Evolutionary conservation across 2,329 filamentous ascomycete species (phyloP), one percentile per base, ranked within the genome.

Genomic region (Sclerotinia glacialis): DNA sequence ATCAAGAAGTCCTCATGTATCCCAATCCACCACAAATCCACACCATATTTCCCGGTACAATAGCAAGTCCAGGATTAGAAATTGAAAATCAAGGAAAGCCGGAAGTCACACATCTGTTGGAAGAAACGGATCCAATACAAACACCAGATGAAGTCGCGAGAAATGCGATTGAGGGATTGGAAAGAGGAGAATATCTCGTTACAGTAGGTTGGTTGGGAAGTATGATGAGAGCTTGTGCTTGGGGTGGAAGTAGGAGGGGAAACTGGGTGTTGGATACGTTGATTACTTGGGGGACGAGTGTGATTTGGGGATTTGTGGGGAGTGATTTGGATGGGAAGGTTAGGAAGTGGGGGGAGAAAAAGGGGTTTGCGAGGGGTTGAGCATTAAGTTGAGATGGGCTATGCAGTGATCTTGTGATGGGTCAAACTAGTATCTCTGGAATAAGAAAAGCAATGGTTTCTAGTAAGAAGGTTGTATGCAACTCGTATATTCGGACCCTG

Each of bases 1-100:
- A 86, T 28, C 91, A 94, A 75, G 95, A 99, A 79, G 81, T 96
- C 53, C 82, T 92, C 73, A 81, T 97, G 62, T 99, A 98, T 81
- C 93, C 93, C 54, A 89, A 89, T 64, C 85, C 89, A 53, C 88
- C 98, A 64, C 86, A 90, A 72, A 83, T 97, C 26, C 92, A 96
- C 74, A 85, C 92, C 52, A 86, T 98, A 16, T 91, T 88, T 73
- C 95, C 95, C 0, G 94, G 90, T 64, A 92, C 90, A 3, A 98
- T 99, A 70, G 82, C 87, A 18, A 89, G 85, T 7, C 88, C 92
- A 0, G 93, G 93, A 0, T 84, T 89, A 62, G 88, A 89, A 68
- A 82, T 85, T 23, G 94, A 98, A 79, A 89, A 96, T 74, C 78
- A 81, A 72, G 85, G 85, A 37, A 98, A 98, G 79, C 94, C 93